Percentiles rank a stretch among this genome's conserved stretches.
Conservation (phyloP, 495 filamentous ascomycete species). For the Annulohypoxylon bovei region DNA sequence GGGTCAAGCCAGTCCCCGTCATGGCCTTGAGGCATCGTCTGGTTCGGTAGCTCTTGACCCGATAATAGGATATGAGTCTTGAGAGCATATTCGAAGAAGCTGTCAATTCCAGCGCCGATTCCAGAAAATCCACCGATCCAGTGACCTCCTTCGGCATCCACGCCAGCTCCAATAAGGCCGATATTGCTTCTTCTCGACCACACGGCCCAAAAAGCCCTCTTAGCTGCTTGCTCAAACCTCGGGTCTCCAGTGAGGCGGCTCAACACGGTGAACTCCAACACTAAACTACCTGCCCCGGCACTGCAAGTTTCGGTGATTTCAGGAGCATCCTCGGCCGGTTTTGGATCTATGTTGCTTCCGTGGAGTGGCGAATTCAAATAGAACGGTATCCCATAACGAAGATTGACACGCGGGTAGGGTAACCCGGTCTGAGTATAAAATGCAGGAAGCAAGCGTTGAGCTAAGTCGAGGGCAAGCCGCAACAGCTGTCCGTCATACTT, state of each 20-base stretch:
- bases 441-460: constrained; percentile 82
- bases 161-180: constrained; percentile 88
- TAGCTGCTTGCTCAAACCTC: constrained; percentile 86
- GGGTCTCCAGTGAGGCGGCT: constrained; percentile 88
- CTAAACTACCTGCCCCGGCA: constrained; percentile 91
- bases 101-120: constrained; percentile 94
- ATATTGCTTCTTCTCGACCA: constrained; percentile 87
- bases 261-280: constrained; percentile 90
- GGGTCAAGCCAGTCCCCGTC: constrained; percentile 60
- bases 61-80: constrained; percentile 93
- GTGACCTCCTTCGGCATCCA: constrained; percentile 89
- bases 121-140: constrained; percentile 91
- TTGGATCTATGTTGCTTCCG: constrained; percentile 40
- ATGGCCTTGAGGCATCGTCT: constrained; percentile 47
- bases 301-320: constrained; percentile 97
- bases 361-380: constrained; percentile 83
- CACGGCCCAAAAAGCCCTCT: constrained; percentile 93
- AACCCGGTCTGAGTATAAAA: constrained; percentile 90
- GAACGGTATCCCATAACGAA: constrained; percentile 90
- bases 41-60: constrained; percentile 66
- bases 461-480: constrained; percentile 84
- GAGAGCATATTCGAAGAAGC: constrained; percentile 97
- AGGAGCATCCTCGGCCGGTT: constrained; percentile 52
- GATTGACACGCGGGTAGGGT: constrained; percentile 93
- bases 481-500: constrained; percentile 92